Conservation (phyloP, 768 basidiomycete genomes). For the Plicaturopsis crispa region DNA sequence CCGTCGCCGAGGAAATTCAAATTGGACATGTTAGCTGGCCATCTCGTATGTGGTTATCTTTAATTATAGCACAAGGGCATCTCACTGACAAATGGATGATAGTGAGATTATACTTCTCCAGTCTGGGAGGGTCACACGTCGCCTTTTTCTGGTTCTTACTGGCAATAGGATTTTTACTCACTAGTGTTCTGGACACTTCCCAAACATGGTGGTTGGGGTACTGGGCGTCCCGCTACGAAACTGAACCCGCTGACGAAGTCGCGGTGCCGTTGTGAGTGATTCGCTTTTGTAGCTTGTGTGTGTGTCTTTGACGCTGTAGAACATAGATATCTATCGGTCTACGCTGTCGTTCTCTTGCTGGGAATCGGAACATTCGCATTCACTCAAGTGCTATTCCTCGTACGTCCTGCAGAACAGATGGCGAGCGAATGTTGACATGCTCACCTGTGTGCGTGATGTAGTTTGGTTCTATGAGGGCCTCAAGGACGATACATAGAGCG, state of each 20-base stretch:
- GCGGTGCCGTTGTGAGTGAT: conserved; percentile 22
- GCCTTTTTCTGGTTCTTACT: conserved; percentile 24
- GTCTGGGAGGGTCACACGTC: conserved; percentile 18
- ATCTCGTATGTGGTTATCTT: too few relatives aligned
- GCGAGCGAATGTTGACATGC: conserved; percentile 15
- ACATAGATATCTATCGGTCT: conserved; percentile 27
- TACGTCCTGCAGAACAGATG: too few relatives aligned
- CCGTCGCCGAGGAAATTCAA: conserved; percentile 53
- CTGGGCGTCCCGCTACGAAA: conserved; percentile 32
- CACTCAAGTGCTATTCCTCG: too few relatives aligned
- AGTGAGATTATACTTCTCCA: conserved; percentile 19
- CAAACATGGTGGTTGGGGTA: conserved; percentile 34
- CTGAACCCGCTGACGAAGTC: conserved; percentile 8
- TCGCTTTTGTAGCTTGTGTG: too few relatives aligned
- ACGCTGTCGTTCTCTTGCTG: conserved; percentile 22
- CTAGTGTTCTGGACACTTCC: conserved; percentile 10
- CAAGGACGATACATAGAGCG: conserved; percentile 25
- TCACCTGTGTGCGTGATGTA: conserved; percentile 16
- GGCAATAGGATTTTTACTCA: conserved; percentile 12
- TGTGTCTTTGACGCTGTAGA: neutral
- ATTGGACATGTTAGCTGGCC: conserved; percentile 52
- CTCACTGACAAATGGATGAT: too few relatives aligned
- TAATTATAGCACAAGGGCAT: too few relatives aligned
- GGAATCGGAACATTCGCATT: too few relatives aligned
- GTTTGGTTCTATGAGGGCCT: conserved; percentile 27